Conservation (phyloP, 2,329 filamentous ascomycete genomes). For the Teratosphaeria gauchensis region DNA sequence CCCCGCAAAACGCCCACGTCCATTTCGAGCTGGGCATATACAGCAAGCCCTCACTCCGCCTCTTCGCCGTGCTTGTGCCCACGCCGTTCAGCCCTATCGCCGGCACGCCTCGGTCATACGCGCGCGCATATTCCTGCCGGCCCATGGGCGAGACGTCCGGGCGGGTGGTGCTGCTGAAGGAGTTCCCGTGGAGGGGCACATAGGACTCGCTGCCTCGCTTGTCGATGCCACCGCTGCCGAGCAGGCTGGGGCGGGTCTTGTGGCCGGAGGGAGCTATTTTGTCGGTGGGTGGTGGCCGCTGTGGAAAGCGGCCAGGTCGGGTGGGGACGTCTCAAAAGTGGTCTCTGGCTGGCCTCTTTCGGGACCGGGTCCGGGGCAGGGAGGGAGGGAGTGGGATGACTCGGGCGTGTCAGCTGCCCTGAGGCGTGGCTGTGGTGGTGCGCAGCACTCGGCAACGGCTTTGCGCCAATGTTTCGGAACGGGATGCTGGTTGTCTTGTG, state of each 20-base stretch:
- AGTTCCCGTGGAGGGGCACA: constrained; percentile 39
- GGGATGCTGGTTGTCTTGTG: neutral
- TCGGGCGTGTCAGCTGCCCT: neutral
- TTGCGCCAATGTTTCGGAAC: neutral
- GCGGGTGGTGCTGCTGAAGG: constrained; percentile 14
- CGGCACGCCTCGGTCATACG: constrained; percentile 1
- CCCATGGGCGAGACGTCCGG: neutral
- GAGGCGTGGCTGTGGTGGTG: neutral
- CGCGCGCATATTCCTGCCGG: neutral
- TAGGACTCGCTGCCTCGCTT: constrained; percentile 17
- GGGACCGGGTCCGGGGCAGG: neutral
- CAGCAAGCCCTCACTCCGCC: constrained; percentile 38
- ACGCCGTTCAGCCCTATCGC: neutral
- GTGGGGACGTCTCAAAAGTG: neutral
- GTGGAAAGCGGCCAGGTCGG: constrained; percentile 11
- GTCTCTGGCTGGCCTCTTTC: neutral
- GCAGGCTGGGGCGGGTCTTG: constrained; percentile 49
- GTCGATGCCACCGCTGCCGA: constrained; percentile 36
- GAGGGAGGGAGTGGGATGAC: neutral
- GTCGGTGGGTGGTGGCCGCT: constrained; percentile 19
- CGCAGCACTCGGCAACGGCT: neutral
- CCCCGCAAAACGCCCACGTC: constrained; percentile 76
- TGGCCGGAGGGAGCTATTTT: constrained; percentile 41
- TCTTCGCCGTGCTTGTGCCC: constrained; percentile 13
- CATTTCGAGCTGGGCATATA: constrained; percentile 76